Percentiles rank a stretch among this genome's conserved stretches.
Conservation (phyloP, 2,329 filamentous ascomycete species). For the Penicillium sp. region DNA sequence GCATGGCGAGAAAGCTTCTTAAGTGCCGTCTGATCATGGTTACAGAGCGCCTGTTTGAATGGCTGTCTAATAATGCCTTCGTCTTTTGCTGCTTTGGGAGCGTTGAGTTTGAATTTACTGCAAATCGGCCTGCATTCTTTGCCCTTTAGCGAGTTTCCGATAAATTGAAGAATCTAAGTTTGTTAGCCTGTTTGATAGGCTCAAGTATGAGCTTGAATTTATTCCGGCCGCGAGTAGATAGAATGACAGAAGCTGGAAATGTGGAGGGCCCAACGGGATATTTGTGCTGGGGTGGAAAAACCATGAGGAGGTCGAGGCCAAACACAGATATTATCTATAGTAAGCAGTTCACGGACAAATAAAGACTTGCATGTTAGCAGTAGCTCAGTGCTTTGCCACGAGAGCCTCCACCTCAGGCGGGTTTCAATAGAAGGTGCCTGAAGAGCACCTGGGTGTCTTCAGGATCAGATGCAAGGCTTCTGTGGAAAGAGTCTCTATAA, state of each 20-base stretch:
- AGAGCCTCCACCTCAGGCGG: too few relatives aligned
- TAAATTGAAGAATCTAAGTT: neutral
- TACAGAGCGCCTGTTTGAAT: neutral
- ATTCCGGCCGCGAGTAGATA: neutral
- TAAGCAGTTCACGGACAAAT: too few relatives aligned
- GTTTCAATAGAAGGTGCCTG: too few relatives aligned
- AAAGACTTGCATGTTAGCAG: too few relatives aligned
- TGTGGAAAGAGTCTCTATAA: too few relatives aligned
- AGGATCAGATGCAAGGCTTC: too few relatives aligned
- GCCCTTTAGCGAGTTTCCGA: neutral
- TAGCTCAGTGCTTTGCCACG: too few relatives aligned
- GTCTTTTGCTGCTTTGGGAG: constrained; percentile 18
- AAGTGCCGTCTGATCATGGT: constrained; percentile 3
- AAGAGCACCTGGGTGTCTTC: too few relatives aligned
- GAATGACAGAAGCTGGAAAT: neutral
- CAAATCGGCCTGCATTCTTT: neutral
- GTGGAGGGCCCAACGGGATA: neutral
- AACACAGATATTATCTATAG: too few relatives aligned
- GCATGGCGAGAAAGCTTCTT: neutral
- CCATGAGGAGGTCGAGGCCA: too few relatives aligned
- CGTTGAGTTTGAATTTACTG: constrained; percentile 13
- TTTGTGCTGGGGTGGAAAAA: neutral
- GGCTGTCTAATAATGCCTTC: constrained; percentile 2
- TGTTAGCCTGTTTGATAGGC: neutral
- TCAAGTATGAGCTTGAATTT: neutral